phyloP scores from a whole-genome alignment of 2,329 filamentous ascomycete species.

The Trichoderma oligosporum region DNA sequence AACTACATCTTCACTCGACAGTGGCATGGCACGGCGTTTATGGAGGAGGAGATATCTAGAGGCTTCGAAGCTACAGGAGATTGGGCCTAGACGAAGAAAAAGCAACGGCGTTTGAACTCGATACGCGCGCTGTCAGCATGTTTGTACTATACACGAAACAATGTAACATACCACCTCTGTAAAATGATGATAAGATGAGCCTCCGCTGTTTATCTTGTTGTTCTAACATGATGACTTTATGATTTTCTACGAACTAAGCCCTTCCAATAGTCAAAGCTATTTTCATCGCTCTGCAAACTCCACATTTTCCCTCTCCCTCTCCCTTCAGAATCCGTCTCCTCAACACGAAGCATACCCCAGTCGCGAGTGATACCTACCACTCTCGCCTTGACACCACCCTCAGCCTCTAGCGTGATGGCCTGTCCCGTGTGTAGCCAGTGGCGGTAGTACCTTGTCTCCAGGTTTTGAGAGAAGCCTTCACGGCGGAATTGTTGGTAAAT shows the following conservation, averaged over 20 bases:
- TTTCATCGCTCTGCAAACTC: constrained; percentile 90
- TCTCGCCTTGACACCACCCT: constrained; percentile 68
- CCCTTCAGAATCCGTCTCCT: constrained; percentile 74
- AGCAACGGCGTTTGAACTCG: constrained; percentile 11
- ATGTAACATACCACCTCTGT: constrained; percentile 10
- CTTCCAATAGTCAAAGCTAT: constrained; percentile 97
- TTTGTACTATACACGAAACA: constrained; percentile 21
- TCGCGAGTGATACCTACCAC: constrained; percentile 88
- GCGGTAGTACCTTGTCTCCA: constrained; percentile 75
- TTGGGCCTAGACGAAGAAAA: constrained; percentile 24
- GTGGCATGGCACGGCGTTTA: constrained; percentile 52
- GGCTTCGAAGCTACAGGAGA: constrained; percentile 30
- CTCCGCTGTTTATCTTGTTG: background rate
- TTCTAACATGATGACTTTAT: constrained; percentile 41
- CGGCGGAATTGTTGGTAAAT: constrained; percentile 72
- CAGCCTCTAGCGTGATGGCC: constrained; percentile 69
- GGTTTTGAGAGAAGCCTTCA: constrained; percentile 66
- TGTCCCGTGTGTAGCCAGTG: constrained; percentile 83
- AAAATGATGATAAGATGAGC: constrained; percentile 14
- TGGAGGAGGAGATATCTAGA: constrained; percentile 29
- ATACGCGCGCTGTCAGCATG: constrained; percentile 16
- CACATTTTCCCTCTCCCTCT: constrained; percentile 72
- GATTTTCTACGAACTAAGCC: constrained; percentile 79
- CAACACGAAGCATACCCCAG: constrained; percentile 80
- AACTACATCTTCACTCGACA: constrained; percentile 53